These are phyloP conservation scores for Beauveria sp. DNA, from an alignment of 2,329 filamentous ascomycete genomes.

Conservation along the genomic window DNA sequence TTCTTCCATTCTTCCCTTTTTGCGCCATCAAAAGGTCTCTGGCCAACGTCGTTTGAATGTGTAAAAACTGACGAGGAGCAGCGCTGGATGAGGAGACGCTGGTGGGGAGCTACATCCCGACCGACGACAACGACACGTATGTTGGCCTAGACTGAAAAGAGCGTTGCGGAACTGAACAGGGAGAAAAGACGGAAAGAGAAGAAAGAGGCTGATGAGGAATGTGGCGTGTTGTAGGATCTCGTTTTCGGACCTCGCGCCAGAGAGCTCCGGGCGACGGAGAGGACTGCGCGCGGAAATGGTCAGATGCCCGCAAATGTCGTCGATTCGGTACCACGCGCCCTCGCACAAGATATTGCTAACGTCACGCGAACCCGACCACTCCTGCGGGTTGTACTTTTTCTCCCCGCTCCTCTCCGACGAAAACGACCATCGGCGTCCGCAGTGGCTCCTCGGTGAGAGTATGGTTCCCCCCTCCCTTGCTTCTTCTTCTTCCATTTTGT, in stretches of 20 bases:
- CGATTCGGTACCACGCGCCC: constrained; percentile 38
- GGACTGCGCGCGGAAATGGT: constrained; percentile 27
- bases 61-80: constrained; percentile 12
- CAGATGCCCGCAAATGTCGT: constrained; percentile 33
- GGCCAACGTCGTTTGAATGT: too few relatives aligned
- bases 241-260: constrained; percentile 14
- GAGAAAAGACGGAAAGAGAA: not conserved
- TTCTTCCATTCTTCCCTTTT: not conserved
- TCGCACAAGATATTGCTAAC: constrained; percentile 36
- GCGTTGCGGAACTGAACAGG: not conserved
- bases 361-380: constrained; percentile 26
- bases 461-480: not conserved
- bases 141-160: constrained; percentile 4
- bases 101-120: constrained; percentile 33
- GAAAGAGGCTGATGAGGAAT: not conserved
- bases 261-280: constrained; percentile 14
- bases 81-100: constrained; percentile 28
- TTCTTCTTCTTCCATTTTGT: not conserved
- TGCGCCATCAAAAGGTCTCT: too few relatives aligned
- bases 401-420: constrained; percentile 25
- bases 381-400: constrained; percentile 30
- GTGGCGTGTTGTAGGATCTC: constrained; percentile 6
- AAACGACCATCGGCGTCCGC: constrained; percentile 21
- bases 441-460: constrained; percentile 33
- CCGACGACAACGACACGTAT: constrained; percentile 35